A percentile compares a stretch with the other conserved stretches of the same genome.
These are phyloP conservation scores for Kluyveromyces sp. DNA, from an alignment of 1,139 yeast species.

Conservation along the genomic window DNA sequence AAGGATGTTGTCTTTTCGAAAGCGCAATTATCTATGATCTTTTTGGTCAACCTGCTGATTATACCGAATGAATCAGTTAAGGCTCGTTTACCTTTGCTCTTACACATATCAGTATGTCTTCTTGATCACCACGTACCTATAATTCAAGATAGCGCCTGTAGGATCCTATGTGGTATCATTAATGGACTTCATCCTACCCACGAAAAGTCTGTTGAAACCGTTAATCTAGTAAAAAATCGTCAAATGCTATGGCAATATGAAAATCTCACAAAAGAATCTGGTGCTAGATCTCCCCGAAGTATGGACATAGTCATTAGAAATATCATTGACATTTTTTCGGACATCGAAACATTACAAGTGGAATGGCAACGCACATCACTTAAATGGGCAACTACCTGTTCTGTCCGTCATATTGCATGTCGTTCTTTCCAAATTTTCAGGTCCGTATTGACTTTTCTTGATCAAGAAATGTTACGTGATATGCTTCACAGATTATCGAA, in stretches of 20 bases:
- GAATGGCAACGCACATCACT: slow-evolving; percentile 83
- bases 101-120: slow-evolving; percentile 75
- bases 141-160: slow-evolving; percentile 79
- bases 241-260: slow-evolving; percentile 75
- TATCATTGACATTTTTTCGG: slow-evolving; percentile 50
- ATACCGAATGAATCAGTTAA: slow-evolving; percentile 49
- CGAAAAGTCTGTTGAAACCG: slow-evolving; percentile 45
- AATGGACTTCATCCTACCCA: slow-evolving; percentile 55
- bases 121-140: slow-evolving; percentile 80
- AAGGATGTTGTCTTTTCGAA: slow-evolving; percentile 76
- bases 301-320: slow-evolving; percentile 76
- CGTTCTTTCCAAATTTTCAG: slow-evolving; percentile 91
- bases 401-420: slow-evolving; percentile 94
- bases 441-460: slow-evolving; percentile 67
- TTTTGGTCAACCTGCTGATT: slow-evolving; percentile 73
- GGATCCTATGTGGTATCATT: slow-evolving; percentile 64
- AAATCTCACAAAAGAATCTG: slow-evolving; percentile 68
- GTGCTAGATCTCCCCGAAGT: slow-evolving; percentile 79
- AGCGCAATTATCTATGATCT: slow-evolving; percentile 80
- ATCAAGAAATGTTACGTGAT: slow-evolving; percentile 83
- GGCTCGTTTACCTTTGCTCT: slow-evolving; percentile 58
- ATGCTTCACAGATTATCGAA: slow-evolving; percentile 90
- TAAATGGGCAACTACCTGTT: slow-evolving; percentile 95
- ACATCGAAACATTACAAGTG: slow-evolving; percentile 50
- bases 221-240: slow-evolving; percentile 45